A percentile compares a stretch with the other conserved stretches of the same genome.
These are phyloP conservation scores for Coemansia sp. DNA, from an alignment of 192 early-diverging fungal genomes.

Conservation along the genomic window DNA sequence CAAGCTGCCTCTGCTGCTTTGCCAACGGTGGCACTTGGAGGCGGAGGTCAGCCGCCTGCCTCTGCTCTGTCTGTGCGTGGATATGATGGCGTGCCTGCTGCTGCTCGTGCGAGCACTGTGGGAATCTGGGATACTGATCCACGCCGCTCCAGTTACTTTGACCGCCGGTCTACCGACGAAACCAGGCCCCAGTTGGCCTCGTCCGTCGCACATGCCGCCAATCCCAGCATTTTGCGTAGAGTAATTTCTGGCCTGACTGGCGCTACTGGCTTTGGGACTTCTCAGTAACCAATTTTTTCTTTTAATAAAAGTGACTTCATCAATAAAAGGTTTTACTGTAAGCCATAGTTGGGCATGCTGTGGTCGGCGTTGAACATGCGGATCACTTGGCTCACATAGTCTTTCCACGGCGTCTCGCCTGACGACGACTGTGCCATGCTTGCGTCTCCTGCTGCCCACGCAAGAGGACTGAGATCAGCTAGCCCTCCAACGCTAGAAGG, in stretches of 20 bases:
- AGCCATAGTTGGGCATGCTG: not conserved
- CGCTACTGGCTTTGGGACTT: constrained; percentile 37
- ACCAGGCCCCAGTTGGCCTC: constrained; percentile 25
- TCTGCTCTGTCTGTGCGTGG: constrained; percentile 25
- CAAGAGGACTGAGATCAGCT: not conserved
- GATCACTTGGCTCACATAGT: constrained; percentile 47
- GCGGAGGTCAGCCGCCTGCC: not conserved
- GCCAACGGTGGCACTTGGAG: constrained; percentile 1
- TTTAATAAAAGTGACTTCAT: no score
- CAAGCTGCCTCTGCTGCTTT: not conserved
- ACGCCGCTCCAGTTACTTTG: constrained; percentile 53
- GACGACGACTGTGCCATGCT: not conserved
- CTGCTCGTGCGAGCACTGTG: constrained; percentile 23
- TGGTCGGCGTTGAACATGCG: constrained; percentile 38
- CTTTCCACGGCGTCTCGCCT: constrained; percentile 34
- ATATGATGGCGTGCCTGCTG: constrained; percentile 19
- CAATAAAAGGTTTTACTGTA: not conserved
- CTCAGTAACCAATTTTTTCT: constrained; percentile 18
- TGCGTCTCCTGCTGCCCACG: not conserved
- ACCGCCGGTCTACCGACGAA: constrained; percentile 48
- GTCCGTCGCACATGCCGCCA: constrained; percentile 20
- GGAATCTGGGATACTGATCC: constrained; percentile 43
- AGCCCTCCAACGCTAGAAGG: constrained; percentile 23
- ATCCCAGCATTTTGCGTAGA: constrained; percentile 33
- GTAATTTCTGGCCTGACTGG: constrained; percentile 51